phyloP scores from a whole-genome alignment of 2,329 filamentous ascomycete genomes.

The Trichoderma koningiopsis region DNA sequence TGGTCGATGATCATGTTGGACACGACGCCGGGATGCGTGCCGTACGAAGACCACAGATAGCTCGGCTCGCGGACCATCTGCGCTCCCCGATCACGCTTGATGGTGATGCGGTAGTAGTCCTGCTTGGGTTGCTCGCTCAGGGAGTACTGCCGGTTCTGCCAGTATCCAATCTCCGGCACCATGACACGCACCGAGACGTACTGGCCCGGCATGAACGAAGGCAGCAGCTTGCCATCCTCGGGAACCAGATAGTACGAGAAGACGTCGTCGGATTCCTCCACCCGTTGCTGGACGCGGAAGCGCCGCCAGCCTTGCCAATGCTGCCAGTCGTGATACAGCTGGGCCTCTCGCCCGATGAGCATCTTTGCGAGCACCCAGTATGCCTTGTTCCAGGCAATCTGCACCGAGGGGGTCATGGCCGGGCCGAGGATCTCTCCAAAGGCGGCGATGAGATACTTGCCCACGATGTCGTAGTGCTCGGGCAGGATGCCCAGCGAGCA shows the following conservation, averaged over 20 bases:
- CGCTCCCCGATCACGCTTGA: constrained; percentile 66
- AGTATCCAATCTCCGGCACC: constrained; percentile 58
- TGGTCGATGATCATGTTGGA: constrained; percentile 69
- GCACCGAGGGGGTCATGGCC: constrained; percentile 63
- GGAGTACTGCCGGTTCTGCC: constrained; percentile 72
- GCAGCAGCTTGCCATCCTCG: constrained; percentile 61
- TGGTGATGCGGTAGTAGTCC: constrained; percentile 68
- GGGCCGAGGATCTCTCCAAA: constrained; percentile 68
- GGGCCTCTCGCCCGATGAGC: constrained; percentile 66
- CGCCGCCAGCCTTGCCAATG: constrained; percentile 68
- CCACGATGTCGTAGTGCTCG: constrained; percentile 71
- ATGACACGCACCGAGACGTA: constrained; percentile 67
- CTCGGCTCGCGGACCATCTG: constrained; percentile 37
- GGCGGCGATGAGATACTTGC: constrained; percentile 66
- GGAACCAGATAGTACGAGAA: constrained; percentile 71
- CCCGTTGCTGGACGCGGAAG: constrained; percentile 66
- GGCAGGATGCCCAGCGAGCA: constrained; percentile 68
- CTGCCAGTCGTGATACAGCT: constrained; percentile 63
- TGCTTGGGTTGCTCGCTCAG: constrained; percentile 65
- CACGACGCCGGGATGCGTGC: constrained; percentile 62
- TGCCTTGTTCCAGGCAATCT: constrained; percentile 69
- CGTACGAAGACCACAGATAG: constrained; percentile 33
- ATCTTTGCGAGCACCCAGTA: constrained; percentile 75
- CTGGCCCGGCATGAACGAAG: constrained; percentile 68
- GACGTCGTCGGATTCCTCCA: constrained; percentile 67